Conservation (phyloP, 305 asterid species). For the Fraxinus greggii region DNA sequence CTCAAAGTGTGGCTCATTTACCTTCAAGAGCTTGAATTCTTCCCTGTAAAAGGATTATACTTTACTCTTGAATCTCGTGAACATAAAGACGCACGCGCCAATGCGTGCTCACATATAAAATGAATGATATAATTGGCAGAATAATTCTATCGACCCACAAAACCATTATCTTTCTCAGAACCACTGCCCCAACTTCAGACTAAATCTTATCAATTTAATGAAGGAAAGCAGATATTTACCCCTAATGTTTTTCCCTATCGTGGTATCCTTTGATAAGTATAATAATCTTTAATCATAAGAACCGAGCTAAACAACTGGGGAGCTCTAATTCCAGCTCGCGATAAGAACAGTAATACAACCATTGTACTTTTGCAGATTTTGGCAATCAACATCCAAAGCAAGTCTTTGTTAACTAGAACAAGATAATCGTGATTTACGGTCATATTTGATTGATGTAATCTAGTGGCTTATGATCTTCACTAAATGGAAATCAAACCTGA, state of each 20-base stretch:
- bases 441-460: neutral
- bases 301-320: neutral
- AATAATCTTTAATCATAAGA: neutral
- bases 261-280: neutral
- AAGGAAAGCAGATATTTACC: neutral
- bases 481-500: conserved; percentile 24
- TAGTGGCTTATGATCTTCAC: neutral
- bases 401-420: neutral
- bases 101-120: neutral
- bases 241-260: neutral
- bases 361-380: neutral
- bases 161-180: neutral
- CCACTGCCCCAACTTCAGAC: neutral
- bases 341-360: neutral
- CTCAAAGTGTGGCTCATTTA: neutral
- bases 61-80: neutral
- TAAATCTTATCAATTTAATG: neutral
- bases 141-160: neutral
- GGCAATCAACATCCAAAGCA: neutral
- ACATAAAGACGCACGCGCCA: neutral
- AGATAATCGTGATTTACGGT: neutral
- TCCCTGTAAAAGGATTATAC: neutral
- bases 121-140: neutral
- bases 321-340: neutral
- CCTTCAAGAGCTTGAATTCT: neutral